phyloP scores from a whole-genome alignment of 179 eudicot species.

The Pouteria campechiana region DNA sequence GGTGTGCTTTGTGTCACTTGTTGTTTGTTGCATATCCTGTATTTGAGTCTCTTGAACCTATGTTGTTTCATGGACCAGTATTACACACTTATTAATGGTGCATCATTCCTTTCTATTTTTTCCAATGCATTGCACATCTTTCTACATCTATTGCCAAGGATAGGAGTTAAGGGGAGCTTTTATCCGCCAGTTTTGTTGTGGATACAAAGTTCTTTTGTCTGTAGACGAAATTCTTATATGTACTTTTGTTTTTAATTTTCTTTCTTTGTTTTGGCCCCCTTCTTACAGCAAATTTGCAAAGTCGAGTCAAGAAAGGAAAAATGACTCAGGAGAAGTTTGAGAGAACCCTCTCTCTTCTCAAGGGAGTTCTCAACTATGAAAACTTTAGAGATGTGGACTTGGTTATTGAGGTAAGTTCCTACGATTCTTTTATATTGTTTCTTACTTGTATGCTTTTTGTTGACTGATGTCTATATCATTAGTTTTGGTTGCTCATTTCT shows the following conservation, averaged over 20 bases:
- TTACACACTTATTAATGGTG: no score
- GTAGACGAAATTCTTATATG: neutral
- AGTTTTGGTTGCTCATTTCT: slow-evolving; percentile 1
- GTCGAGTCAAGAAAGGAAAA: slow-evolving; percentile 83
- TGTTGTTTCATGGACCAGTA: no score
- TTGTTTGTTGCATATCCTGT: no score
- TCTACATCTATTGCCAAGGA: no score
- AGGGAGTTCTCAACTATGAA: slow-evolving; percentile 66
- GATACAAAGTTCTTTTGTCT: no score
- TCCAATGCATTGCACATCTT: no score
- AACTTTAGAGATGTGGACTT: slow-evolving; percentile 86
- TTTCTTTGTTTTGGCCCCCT: slow-evolving; percentile 1
- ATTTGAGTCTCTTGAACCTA: no score
- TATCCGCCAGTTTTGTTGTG: no score
- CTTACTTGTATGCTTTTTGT: neutral
- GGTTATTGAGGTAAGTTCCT: slow-evolving; percentile 87
- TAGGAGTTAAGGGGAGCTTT: no score
- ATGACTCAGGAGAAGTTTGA: slow-evolving; percentile 74
- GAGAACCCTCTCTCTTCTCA: slow-evolving; percentile 67
- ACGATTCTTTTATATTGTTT: neutral
- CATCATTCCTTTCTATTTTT: no score
- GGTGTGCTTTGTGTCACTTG: slow-evolving; percentile 34
- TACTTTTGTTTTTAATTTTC: no score
- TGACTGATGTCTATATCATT: neutral
- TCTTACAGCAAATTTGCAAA: slow-evolving; percentile 74